Evolutionary conservation across 768 basidiomycete genomes (phyloP).

Genomic region (Tylopilus rubrobrunneus): DNA sequence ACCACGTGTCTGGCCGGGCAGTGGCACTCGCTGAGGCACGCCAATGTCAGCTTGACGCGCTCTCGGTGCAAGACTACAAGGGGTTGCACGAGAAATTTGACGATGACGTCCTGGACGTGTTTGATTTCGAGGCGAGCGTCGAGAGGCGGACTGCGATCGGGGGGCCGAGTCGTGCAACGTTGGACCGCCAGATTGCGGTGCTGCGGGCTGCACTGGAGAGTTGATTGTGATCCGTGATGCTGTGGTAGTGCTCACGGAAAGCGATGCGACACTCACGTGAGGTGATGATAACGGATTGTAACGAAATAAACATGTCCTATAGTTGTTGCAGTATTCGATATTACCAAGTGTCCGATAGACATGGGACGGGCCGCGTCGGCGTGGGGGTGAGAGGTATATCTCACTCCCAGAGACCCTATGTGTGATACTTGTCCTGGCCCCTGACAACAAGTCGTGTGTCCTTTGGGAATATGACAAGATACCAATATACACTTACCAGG

Average conservation of each 20-base stretch:
- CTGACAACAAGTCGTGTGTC: background rate
- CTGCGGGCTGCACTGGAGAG: slow-evolving; percentile 55
- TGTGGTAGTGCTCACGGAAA: background rate
- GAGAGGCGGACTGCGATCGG: slow-evolving; percentile 91
- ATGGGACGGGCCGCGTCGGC: background rate
- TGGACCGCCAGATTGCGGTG: slow-evolving; percentile 79
- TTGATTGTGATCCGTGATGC: slow-evolving; percentile 1
- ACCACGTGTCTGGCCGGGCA: slow-evolving; percentile 95
- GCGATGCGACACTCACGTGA: background rate
- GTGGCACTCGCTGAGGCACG: slow-evolving; percentile 90
- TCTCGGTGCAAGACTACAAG: slow-evolving; percentile 78
- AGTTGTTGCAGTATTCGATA: background rate
- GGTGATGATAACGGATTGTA: background rate
- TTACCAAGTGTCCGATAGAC: background rate
- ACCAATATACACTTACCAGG: background rate
- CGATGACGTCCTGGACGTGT: slow-evolving; percentile 78
- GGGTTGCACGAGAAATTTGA: slow-evolving; percentile 70
- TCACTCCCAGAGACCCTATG: background rate
- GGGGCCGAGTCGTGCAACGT: slow-evolving; percentile 81
- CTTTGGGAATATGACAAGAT: background rate
- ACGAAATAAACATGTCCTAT: background rate
- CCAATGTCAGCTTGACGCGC: slow-evolving; percentile 74
- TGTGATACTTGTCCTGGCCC: background rate
- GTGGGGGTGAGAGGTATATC: background rate
- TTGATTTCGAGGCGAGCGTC: slow-evolving; percentile 94